Percentiles rank a stretch among this genome's conserved stretches.
Conservation (phyloP, 345 rosid species). For the Nasturtium officinale region DNA sequence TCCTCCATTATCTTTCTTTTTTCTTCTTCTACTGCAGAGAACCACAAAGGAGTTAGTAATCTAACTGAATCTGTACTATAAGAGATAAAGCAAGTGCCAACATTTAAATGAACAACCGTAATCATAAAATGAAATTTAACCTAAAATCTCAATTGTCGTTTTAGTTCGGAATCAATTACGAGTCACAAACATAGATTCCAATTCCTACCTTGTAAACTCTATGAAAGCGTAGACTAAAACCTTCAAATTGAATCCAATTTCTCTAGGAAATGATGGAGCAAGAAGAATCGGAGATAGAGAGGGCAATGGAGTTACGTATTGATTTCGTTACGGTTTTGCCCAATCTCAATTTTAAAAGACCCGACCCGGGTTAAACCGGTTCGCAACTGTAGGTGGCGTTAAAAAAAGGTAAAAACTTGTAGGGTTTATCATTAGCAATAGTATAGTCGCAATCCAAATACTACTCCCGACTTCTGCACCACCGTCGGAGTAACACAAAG, state of each 20-base stretch:
- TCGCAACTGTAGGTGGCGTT: neutral
- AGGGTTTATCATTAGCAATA: constrained; percentile 10
- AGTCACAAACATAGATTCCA: neutral
- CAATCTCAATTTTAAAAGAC: neutral
- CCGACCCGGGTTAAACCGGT: neutral
- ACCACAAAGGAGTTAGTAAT: constrained; percentile 10
- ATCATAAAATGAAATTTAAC: neutral
- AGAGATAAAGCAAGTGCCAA: constrained; percentile 2
- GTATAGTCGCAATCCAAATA: neutral
- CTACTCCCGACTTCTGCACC: neutral
- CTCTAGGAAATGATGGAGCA: neutral
- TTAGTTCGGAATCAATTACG: neutral
- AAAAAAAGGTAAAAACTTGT: neutral
- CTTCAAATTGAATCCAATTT: neutral
- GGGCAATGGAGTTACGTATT: neutral
- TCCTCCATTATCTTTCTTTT: constrained; percentile 45
- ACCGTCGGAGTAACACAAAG: constrained; percentile 18
- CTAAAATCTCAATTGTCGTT: neutral
- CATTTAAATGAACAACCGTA: neutral
- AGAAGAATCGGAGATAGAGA: neutral
- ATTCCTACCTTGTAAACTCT: neutral
- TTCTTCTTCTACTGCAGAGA: neutral
- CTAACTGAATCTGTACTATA: neutral
- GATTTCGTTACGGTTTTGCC: neutral
- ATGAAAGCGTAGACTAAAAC: neutral